Percentiles rank a stretch among this genome's conserved stretches.
Evolutionary conservation across 2,329 filamentous ascomycete species (phyloP).

Genomic region (Talaromyces amestolkiae): DNA sequence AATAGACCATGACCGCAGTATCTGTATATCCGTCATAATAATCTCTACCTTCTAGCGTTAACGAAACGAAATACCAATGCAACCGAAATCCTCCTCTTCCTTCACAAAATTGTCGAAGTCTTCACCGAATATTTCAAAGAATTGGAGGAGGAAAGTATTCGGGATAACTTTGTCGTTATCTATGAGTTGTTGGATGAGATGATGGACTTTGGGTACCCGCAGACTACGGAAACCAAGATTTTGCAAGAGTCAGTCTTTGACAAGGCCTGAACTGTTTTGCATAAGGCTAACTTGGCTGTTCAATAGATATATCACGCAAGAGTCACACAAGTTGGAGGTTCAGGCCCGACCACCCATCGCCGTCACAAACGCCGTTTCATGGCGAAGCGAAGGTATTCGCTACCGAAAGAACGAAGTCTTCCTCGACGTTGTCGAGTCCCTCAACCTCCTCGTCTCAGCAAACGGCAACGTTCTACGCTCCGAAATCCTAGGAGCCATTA

Average conservation of each 20-base stretch:
- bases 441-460: constrained; percentile 91
- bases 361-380: constrained; percentile 96
- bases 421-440: constrained; percentile 91
- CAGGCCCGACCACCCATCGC: constrained; percentile 95
- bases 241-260: constrained; percentile 68
- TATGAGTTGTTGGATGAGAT: constrained; percentile 99
- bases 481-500: constrained; percentile 93
- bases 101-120: constrained; percentile 97
- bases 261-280: background rate
- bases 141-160: constrained; percentile 95
- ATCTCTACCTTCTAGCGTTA: constrained; percentile 94
- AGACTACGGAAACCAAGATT: constrained; percentile 98
- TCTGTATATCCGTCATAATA: constrained; percentile 98
- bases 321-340: constrained; percentile 96
- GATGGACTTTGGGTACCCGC: constrained; percentile 99
- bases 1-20: constrained; percentile 58
- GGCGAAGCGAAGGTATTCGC: constrained; percentile 95
- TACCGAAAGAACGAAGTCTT: constrained; percentile 99
- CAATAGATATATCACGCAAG: constrained; percentile 85
- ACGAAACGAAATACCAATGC: constrained; percentile 99
- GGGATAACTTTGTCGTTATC: constrained; percentile 99
- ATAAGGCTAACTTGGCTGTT: background rate
- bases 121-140: constrained; percentile 99
- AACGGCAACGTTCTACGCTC: constrained; percentile 94
- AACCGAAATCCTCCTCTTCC: constrained; percentile 94